Evolutionary conservation across 108 stramenopile genomes (phyloP), one percentile per base, ranked within the genome.

Genomic region (Stephanodiscus triporus): DNA sequence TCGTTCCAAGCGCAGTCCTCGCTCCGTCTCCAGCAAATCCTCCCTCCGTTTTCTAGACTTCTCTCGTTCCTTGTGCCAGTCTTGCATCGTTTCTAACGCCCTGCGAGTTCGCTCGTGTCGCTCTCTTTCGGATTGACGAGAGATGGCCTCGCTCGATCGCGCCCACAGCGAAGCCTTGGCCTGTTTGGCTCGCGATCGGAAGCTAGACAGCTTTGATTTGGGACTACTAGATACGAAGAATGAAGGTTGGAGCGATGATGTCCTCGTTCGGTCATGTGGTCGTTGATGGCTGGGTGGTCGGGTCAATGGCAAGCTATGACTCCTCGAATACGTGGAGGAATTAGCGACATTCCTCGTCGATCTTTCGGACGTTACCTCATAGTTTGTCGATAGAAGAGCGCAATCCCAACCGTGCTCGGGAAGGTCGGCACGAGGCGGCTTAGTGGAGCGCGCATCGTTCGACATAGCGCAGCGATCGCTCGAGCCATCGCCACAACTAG

Each of bases 201-300:
- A 80, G 62, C 60, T 80, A 38, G 72, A 69, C 22, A 62, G 16
- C 16, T 63, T 63, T 0, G 69, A 70, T 24, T 67, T 53, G 37
- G 72, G 72, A 55, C 66, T 73, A 61, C 27, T 69, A 20, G 72
- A 58, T 11, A 80, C 62, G 27, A 80, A 73, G 51, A 77, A 77
- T 42, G 66, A 43, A 13, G 47, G 63, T 13, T 57, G 27, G 56
- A 27, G 27, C 16, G 30, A 16, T 30, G 30, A 34, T 34, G 2
- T 49, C 48, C 2, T 49, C n/a, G 48, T 7, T 49, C 19, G 48
- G 19, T 49, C 19, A 19, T 19, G 2, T 7, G n/a, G 48, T 49
- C 6, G 2, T 3, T 2, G 19, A 49, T 16, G 5, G 32, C 5
- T 34, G 32, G 32, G 32, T 4, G 32, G 32, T 34, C 32, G 32